Evolutionary conservation across 1,284 basidiomycete species (phyloP), one percentile per base, ranked within the genome.

Genomic region (Amylostereum areolatum): DNA sequence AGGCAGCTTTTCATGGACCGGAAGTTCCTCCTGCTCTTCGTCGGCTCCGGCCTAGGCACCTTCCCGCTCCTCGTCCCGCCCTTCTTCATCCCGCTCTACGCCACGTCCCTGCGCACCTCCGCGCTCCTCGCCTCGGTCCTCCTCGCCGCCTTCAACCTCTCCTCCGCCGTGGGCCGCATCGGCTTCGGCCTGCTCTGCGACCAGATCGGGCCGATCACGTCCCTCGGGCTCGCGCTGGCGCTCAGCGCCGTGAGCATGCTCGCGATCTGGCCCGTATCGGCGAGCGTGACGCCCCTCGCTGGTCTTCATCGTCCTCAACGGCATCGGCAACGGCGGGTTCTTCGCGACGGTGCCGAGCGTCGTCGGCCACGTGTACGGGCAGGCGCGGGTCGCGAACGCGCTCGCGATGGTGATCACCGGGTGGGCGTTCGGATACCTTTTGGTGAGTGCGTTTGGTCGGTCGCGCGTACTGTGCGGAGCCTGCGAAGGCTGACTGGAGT

Each of bases 61-160:
- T 69, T 69, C 48, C 68, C 65, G 12, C 52, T 66, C 27, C 64
- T 70, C 42, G 64, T 69, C 12, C 62, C 68, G 1, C 62, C 67
- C 9, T 68, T 67, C 56, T 68, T 68, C 52, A 63, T 68, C 27
- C 67, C 64, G 3, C 55, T 60, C 8, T 69, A 70, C 49, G 65
- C 66, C 32, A 53, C 54, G 0, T 65, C 67, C 2, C 55, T 68
- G 37, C 52, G 55, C 25, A 55, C 64, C 29, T 61, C 67, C 5
- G 35, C 52, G 7, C 55, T 54, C 46, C 35, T 60, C 27, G 59
- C 55, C 12, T 63, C 62, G 0, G 45, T 57, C 1, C 61, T 66
- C 35, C 59, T 68, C 24, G 63, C 59, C 3, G 45, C 60, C 11
- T 67, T 67, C 56, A 64, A 67, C 46, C 56, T 69, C 24, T 55